Evolutionary conservation across 2,329 filamentous ascomycete species (phyloP).

Genomic region (Claviceps quebecensis): DNA sequence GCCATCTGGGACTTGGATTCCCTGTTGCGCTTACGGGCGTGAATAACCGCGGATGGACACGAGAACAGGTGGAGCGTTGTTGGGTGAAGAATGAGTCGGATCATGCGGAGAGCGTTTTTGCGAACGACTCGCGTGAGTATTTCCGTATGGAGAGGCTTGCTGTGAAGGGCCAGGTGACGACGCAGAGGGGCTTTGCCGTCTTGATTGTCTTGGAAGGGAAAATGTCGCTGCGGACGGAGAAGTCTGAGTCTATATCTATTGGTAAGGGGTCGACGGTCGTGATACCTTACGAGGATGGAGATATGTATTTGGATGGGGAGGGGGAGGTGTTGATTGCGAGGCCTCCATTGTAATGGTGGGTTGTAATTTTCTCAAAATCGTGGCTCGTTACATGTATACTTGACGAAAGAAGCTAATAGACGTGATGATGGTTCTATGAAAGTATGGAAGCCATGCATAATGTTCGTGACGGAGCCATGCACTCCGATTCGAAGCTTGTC

Average conservation of each 20-base stretch:
- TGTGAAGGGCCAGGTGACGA: not conserved
- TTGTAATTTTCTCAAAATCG: too few relatives aligned
- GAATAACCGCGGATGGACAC: constrained; percentile 2
- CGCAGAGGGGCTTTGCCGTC: not conserved
- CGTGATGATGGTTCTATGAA: too few relatives aligned
- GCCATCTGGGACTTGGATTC: constrained; percentile 10
- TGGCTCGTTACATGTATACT: too few relatives aligned
- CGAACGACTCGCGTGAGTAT: constrained; percentile 6
- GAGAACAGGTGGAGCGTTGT: constrained; percentile 4
- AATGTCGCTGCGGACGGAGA: not conserved
- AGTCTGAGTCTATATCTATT: not conserved
- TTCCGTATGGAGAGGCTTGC: constrained; percentile 7
- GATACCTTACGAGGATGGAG: constrained; percentile 7
- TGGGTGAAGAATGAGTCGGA: constrained; percentile 1
- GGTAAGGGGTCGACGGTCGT: constrained; percentile 8
- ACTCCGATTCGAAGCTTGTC: too few relatives aligned
- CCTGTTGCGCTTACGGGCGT: constrained; percentile 9
- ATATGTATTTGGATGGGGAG: constrained; percentile 5
- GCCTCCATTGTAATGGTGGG: not conserved
- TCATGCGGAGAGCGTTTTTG: constrained; percentile 1
- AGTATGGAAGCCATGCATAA: too few relatives aligned
- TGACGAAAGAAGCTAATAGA: too few relatives aligned
- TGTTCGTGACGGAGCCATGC: too few relatives aligned
- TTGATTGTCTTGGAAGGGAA: not conserved
- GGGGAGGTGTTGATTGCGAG: constrained; percentile 9